Evolutionary conservation across 164 flowering plant genomes (phyloP).

Genomic region (Vitis amurensis): DNA sequence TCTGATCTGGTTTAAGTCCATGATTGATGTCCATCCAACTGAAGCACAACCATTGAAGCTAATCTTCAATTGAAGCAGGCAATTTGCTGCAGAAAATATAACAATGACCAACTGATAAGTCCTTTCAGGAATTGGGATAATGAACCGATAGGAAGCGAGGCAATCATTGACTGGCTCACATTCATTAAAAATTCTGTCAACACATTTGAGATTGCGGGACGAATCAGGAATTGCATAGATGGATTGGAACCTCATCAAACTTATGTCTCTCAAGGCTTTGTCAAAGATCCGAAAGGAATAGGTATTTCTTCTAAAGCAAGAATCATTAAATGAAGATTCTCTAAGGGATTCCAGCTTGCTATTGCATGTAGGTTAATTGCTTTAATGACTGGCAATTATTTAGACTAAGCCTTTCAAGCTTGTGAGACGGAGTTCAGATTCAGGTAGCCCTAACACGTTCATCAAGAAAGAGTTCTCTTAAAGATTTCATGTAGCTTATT

Average conservation of each 20-base stretch:
- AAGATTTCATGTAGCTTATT: slow-evolving; percentile 25
- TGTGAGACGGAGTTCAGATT: slow-evolving; percentile 22
- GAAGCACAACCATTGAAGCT: slow-evolving; percentile 21
- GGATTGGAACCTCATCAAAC: slow-evolving; percentile 22
- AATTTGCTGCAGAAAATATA: slow-evolving; percentile 13
- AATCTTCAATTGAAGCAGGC: slow-evolving; percentile 32
- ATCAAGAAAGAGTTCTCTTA: slow-evolving; percentile 28
- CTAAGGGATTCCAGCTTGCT: slow-evolving; percentile 23
- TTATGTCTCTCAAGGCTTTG: slow-evolving; percentile 29
- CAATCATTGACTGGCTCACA: slow-evolving; percentile 18
- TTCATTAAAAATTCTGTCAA: slow-evolving; percentile 16
- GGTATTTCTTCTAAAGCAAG: slow-evolving; percentile 29
- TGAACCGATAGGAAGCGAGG: slow-evolving; percentile 32
- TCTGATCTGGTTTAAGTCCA: slow-evolving; percentile 27
- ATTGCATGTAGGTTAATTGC: slow-evolving; percentile 23
- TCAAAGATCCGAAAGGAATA: slow-evolving; percentile 25
- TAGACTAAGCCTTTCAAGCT: slow-evolving; percentile 30
- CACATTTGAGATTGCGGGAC: slow-evolving; percentile 27
- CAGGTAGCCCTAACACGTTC: slow-evolving; percentile 27
- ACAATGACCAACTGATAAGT: slow-evolving; percentile 24
- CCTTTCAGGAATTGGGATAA: slow-evolving; percentile 24
- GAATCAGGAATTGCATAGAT: slow-evolving; percentile 27
- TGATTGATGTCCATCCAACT: slow-evolving; percentile 15
- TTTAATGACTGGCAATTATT: slow-evolving; percentile 19
- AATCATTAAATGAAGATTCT: slow-evolving; percentile 19